Evolutionary conservation across 371 early-diverging fungal genomes (phyloP).

Genomic region (Catenaria anguillulae): DNA sequence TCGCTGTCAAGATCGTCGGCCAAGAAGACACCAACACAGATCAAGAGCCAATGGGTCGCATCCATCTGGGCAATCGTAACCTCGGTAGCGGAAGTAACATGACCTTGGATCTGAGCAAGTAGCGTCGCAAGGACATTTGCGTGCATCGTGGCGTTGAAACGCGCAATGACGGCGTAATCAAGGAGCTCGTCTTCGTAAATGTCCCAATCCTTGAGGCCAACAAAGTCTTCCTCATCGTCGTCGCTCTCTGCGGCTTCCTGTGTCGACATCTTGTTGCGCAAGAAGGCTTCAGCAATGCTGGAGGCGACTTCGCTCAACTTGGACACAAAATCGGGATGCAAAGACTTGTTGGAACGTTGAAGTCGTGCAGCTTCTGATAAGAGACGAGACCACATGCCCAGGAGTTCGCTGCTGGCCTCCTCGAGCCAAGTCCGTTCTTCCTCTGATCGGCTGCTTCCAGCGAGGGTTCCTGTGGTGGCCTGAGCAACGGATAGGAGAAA

Average conservation of each 20-base stretch:
- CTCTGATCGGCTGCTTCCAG: neutral
- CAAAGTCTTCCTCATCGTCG: neutral
- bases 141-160: neutral
- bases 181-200: neutral
- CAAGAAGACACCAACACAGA: neutral
- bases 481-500: neutral
- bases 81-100: neutral
- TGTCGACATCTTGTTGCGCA: neutral
- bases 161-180: neutral
- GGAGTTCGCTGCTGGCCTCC: neutral
- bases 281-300: neutral
- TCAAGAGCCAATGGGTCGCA: neutral
- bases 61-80: neutral
- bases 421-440: neutral
- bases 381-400: neutral
- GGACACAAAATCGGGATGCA: neutral
- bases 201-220: neutral
- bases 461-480: neutral
- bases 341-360: neutral
- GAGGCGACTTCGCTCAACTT: neutral
- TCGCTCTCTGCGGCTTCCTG: neutral
- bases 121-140: neutral
- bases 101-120: neutral
- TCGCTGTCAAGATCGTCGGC: neutral
- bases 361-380: neutral